phyloP scores from a whole-genome alignment of 192 early-diverging fungal genomes.

The Spizellomyces punctatus region DNA sequence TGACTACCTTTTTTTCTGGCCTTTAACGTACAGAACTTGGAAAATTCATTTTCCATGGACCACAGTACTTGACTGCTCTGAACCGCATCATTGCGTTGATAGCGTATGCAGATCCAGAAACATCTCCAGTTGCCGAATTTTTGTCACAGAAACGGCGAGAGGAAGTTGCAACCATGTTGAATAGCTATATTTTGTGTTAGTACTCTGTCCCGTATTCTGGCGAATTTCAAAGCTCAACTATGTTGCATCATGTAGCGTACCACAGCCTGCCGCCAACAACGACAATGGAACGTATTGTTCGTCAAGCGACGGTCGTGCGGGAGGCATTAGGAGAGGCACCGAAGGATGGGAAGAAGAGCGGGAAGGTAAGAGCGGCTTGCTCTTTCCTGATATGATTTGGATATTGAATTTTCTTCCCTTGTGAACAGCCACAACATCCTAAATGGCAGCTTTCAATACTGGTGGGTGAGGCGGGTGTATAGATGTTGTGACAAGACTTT shows the following conservation, averaged over 20 bases:
- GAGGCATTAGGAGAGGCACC: constrained; percentile 45
- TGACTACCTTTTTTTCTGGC: background rate
- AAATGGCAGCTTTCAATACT: constrained; percentile 9
- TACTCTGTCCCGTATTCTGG: background rate
- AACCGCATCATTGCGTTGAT: constrained; percentile 58
- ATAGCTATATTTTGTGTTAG: constrained; percentile 67
- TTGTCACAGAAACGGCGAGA: constrained; percentile 60
- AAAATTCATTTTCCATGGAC: constrained; percentile 38
- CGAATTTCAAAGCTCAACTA: background rate
- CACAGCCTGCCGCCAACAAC: constrained; percentile 48
- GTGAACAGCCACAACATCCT: constrained; percentile 5
- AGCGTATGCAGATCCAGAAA: constrained; percentile 62
- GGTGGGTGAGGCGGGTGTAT: constrained; percentile 7
- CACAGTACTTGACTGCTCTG: constrained; percentile 44
- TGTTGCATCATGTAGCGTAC: constrained; percentile 36
- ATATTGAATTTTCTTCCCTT: constrained; percentile 3
- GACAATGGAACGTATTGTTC: constrained; percentile 55
- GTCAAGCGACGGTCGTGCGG: constrained; percentile 60
- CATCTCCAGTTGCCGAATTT: constrained; percentile 53
- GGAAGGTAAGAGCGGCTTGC: constrained; percentile 17
- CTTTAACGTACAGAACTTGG: constrained; percentile 33
- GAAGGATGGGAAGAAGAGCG: constrained; percentile 39
- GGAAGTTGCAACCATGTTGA: constrained; percentile 59
- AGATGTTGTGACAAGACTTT: no score
- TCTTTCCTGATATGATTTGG: background rate